A percentile compares a stretch with the other conserved stretches of the same genome.
Evolutionary conservation across 1,139 yeast species (phyloP).

Genomic region (Saccharomycopsis crataegensis): DNA sequence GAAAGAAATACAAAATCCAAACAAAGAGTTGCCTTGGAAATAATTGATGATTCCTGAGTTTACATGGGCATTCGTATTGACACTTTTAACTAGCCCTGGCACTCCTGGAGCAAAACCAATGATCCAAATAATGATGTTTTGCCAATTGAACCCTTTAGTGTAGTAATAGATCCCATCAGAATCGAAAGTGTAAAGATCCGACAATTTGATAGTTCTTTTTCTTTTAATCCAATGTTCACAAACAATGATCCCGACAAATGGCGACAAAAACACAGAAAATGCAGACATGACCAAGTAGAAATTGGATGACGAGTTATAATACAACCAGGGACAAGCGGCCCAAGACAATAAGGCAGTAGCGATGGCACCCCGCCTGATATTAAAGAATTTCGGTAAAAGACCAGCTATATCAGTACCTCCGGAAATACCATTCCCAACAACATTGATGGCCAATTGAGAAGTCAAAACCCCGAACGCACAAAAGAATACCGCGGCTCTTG

Average conservation of each 20-base stretch:
- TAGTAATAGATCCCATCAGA: constrained; percentile 34
- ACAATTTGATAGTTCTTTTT: constrained; percentile 28
- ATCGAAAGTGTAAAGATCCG: constrained; percentile 33
- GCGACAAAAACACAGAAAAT: constrained; percentile 38
- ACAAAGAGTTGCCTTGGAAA: constrained; percentile 35
- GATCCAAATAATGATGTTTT: constrained; percentile 36
- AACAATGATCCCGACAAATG: constrained; percentile 36
- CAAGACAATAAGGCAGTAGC: constrained; percentile 36
- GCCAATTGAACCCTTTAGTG: constrained; percentile 35
- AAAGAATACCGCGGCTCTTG: constrained; percentile 42
- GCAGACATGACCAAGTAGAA: constrained; percentile 40
- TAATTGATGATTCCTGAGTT: constrained; percentile 33
- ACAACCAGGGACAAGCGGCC: constrained; percentile 44
- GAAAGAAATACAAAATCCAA: constrained; percentile 37
- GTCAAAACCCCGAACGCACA: constrained; percentile 38
- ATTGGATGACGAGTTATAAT: constrained; percentile 36
- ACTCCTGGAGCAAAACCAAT: constrained; percentile 36
- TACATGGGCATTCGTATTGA: constrained; percentile 24
- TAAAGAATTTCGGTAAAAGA: constrained; percentile 40
- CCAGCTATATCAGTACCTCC: constrained; percentile 49
- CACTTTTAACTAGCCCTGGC: constrained; percentile 32
- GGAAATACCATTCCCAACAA: constrained; percentile 44
- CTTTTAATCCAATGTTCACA: constrained; percentile 36
- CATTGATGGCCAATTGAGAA: constrained; percentile 42
- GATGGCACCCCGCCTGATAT: constrained; percentile 44